Evolutionary conservation across 2,329 filamentous ascomycete genomes (phyloP), one percentile per base, ranked within the genome.

Genomic region (Xylogone sp.): DNA sequence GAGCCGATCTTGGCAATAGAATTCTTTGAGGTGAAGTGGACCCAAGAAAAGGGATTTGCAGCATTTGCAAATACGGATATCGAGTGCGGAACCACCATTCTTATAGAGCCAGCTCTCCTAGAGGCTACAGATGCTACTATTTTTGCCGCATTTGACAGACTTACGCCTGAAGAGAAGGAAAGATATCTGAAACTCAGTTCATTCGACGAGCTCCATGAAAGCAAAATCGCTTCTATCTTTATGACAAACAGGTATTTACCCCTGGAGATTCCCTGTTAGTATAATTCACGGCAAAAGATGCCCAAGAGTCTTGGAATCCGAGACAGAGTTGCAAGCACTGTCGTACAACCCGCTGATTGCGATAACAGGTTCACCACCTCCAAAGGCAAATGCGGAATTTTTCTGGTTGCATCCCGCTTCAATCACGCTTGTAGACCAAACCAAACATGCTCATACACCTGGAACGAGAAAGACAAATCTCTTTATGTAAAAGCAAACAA

Each of bases 391-490:
- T 48, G 50, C 8, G 72, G 69, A 0, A 71, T 82, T 2, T 82
- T 81, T 51, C 69, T 75, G 1, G 67, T 78, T 5, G 77, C 75
- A 0, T 75, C 79, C 0, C 71, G 80, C 2, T 83, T 84, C 65
- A 84, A 84, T 60, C 81, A 84, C 59, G 74, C 79, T 0, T 84
- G 81, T 59, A 53, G 57, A 1, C 68, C 71, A 0, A 62, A 74
- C 43, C 60, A 81, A 21, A 56, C 65, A 1, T 83, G 77, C 58
- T 56, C 45, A 1, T 80, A 72, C 56, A 21, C 6, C 1, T 63
- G 52, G 34, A 69, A 77, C 47, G 5, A 46, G 0, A 42, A 50
- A 0, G 51, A 56, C 1, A 55, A 65, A 6, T 61, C 66, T 2
- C 71, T 84, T 29, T 62, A 69, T 1, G 68, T 83, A 53, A 66